Conservation (phyloP, 768 basidiomycete species). For the Mycena filopes region DNA sequence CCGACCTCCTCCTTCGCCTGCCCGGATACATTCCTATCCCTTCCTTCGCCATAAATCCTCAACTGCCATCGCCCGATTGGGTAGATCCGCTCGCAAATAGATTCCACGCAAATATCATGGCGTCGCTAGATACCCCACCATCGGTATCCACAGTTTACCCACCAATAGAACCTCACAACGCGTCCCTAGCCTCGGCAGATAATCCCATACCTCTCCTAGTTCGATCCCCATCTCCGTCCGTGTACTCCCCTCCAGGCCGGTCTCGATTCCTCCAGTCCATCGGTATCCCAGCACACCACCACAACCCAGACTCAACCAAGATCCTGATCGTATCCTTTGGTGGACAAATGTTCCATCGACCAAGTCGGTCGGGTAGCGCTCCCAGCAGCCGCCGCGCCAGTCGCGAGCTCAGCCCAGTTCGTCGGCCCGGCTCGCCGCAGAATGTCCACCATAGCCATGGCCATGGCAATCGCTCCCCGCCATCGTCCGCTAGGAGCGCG, state of each 20-base stretch:
- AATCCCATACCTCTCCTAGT: constrained; percentile 75
- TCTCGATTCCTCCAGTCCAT: constrained; percentile 62
- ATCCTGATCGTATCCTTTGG: constrained; percentile 85
- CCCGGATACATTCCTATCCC: constrained; percentile 84
- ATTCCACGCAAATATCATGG: constrained; percentile 58
- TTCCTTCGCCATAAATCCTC: constrained; percentile 64
- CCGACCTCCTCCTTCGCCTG: constrained; percentile 74
- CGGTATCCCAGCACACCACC: constrained; percentile 64
- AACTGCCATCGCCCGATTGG: constrained; percentile 74
- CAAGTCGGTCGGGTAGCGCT: constrained; percentile 53
- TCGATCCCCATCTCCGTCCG: constrained; percentile 58
- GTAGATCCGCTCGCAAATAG: constrained; percentile 58
- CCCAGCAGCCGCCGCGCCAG: constrained; percentile 38
- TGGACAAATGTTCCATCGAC: constrained; percentile 76
- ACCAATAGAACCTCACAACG: constrained; percentile 49
- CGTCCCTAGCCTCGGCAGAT: constrained; percentile 48
- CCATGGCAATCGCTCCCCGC: background rate
- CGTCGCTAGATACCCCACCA: constrained; percentile 49
- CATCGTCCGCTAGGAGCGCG: background rate
- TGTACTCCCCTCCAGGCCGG: constrained; percentile 68
- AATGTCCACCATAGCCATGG: background rate
- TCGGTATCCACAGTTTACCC: constrained; percentile 49
- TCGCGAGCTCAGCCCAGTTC: constrained; percentile 21
- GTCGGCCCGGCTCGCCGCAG: background rate
- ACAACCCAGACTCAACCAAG: constrained; percentile 60